Percentiles rank a stretch among this genome's conserved stretches.
phyloP scores from a whole-genome alignment of 108 stramenopile species.

The Nannochloropsis salina region DNA sequence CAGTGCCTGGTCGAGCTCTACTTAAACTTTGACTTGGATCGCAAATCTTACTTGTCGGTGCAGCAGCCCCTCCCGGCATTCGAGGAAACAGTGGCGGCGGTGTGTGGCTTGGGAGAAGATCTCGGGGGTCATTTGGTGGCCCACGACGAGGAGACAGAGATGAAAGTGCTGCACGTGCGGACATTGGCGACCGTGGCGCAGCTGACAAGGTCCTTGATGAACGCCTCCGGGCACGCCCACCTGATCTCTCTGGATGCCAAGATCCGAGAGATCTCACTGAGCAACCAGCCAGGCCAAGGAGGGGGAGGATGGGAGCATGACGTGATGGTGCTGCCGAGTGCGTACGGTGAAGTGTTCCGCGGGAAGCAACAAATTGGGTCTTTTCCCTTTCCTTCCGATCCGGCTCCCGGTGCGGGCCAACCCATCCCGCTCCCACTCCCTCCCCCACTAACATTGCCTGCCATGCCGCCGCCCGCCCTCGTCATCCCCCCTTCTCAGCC shows the following conservation, averaged over 20 bases:
- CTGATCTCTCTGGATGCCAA: slow-evolving; percentile 34
- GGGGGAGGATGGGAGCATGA: not conserved
- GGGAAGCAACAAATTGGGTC: not conserved
- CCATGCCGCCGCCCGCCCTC: not conserved
- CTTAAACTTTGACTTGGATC: slow-evolving; percentile 54
- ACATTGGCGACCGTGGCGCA: slow-evolving; percentile 40
- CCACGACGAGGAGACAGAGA: slow-evolving; percentile 23
- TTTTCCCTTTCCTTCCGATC: not conserved
- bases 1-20: slow-evolving; percentile 52
- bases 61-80: slow-evolving; percentile 49
- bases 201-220: slow-evolving; percentile 42
- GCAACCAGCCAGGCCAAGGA: not conserved
- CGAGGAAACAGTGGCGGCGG: slow-evolving; percentile 24
- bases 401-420: not conserved
- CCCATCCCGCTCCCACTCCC: too few species aligned
- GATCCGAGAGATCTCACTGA: slow-evolving; percentile 29
- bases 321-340: not conserved
- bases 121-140: slow-evolving; percentile 21
- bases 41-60: slow-evolving; percentile 40
- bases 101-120: slow-evolving; percentile 45
- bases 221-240: slow-evolving; percentile 51
- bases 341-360: not conserved
- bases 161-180: slow-evolving; percentile 25
- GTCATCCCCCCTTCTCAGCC: not conserved
- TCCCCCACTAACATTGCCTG: too few species aligned